Conservation (phyloP, 1,284 basidiomycete species). For the Meripilus lineatus region DNA sequence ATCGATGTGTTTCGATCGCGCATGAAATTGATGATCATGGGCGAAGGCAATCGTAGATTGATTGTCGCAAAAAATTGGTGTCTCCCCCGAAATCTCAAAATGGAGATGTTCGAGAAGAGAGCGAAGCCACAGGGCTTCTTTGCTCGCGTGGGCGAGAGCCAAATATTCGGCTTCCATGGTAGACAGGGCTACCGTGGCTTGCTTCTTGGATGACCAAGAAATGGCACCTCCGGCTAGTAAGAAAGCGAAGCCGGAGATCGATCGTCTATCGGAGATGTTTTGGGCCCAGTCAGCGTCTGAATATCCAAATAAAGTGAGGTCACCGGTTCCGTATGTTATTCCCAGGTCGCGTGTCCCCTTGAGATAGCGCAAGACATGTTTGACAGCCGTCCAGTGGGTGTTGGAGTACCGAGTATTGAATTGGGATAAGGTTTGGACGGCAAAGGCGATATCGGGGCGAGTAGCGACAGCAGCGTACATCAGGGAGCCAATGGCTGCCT, state of each 20-base stretch:
- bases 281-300: conserved; percentile 31
- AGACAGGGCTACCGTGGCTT: too few relatives aligned
- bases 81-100: too few relatives aligned
- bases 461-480: conserved; percentile 25
- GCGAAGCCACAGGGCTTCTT: conserved; percentile 26
- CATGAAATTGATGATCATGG: too few relatives aligned
- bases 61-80: too few relatives aligned
- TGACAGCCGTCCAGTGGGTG: conserved; percentile 34
- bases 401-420: conserved; percentile 25
- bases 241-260: conserved; percentile 35
- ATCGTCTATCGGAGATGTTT: conserved; percentile 14
- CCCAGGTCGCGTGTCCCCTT: conserved; percentile 26
- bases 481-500: conserved; percentile 12
- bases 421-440: conserved; percentile 31
- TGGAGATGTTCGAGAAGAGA: too few relatives aligned
- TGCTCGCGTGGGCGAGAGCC: too few relatives aligned
- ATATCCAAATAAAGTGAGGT: conserved; percentile 23
- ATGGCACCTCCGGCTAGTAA: conserved; percentile 23
- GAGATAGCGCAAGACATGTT: conserved; percentile 33
- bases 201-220: conserved; percentile 35
- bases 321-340: conserved; percentile 24
- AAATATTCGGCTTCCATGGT: too few relatives aligned
- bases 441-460: conserved; percentile 35
- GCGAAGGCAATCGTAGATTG: too few relatives aligned
- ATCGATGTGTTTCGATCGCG: background rate